Conservation (phyloP, 129 eudicot genomes). For the Mikania micrantha region DNA sequence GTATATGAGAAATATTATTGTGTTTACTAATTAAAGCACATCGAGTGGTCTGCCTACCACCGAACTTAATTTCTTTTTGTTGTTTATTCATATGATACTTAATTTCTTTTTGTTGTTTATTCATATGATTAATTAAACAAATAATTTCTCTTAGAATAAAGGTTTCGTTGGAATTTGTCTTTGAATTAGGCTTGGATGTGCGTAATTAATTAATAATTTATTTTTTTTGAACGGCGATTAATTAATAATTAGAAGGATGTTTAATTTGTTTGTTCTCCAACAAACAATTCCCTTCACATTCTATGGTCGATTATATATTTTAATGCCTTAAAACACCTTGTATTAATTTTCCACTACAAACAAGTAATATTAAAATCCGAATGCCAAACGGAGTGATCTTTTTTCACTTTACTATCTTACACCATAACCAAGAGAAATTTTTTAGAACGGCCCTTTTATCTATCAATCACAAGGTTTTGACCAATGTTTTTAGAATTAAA, state of each 20-base stretch:
- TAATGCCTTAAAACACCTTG: not conserved
- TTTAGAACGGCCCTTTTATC: too few relatives aligned
- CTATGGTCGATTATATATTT: too few relatives aligned
- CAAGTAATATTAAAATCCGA: not conserved
- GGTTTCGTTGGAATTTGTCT: not conserved
- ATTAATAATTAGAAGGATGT: not conserved
- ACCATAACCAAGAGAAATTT: too few relatives aligned
- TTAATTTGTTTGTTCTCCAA: not conserved
- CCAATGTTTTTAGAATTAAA: too few relatives aligned
- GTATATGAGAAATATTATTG: too few relatives aligned
- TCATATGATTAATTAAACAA: not conserved
- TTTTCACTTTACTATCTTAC: not conserved
- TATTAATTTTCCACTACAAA: not conserved
- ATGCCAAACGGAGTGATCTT: not conserved
- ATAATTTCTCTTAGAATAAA: not conserved
- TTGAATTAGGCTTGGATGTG: slow-evolving; percentile 10
- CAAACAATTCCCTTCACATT: slow-evolving; percentile 12
- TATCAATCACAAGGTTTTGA: too few relatives aligned
- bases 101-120: slow-evolving; percentile 1
- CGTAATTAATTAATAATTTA: too few relatives aligned
- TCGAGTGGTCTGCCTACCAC: slow-evolving; percentile 18
- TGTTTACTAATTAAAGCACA: slow-evolving; percentile 13
- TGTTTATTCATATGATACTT: slow-evolving; percentile 1
- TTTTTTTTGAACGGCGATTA: too few relatives aligned
- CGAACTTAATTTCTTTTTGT: slow-evolving; percentile 3